Evolutionary conservation across 768 basidiomycete genomes (phyloP), one percentile per base, ranked within the genome.

Genomic region (Boletus huronensis): DNA sequence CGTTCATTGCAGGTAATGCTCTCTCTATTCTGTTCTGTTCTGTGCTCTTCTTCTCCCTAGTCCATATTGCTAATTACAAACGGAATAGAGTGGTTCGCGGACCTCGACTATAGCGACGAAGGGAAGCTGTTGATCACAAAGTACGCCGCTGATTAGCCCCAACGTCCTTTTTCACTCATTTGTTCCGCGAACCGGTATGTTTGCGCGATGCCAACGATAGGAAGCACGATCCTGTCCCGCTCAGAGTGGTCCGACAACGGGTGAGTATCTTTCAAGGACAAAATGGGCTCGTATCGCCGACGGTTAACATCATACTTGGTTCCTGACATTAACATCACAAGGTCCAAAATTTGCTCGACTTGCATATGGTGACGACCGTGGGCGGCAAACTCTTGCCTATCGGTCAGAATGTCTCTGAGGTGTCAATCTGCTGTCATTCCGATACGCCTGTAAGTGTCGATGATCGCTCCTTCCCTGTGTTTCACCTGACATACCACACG

Each of bases 361-460:
- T 68, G 52, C 77, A 74, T 5, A 62, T 74, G 52, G 72, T 85
- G 44, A 82, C 82, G 13, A 84, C 83, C 3, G 66, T 72, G 1
- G 65, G 68, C 25, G 78, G 76, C 3, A 69, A 64, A 0, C 66
- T 61, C 47, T 58, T 84, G 1, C 75, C 78, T 3, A 66, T 84
- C 2, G 77, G 75, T 6, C 64, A 70, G 5, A 72, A 74, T 46
- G 62, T 84, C 9, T 52, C 59, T 0, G 79, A 82, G 48, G 80
- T 85, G 0, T 79, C 84, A 5, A 84, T 86, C 21, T 86, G 83
- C 51, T 81, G 81, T 54, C 84, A 85, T 63, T 85, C 82, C 0
- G 83, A 85, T 52, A 84, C 82, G 0, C 82, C 84, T 1, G 81
- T 84, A 36, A 63, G 82, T 64, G 51, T 29, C 5, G 9, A 11